Evolutionary conservation across 257 asterid genomes (phyloP), one percentile per base, ranked within the genome.

Genomic region (Haberlea rhodopensis): DNA sequence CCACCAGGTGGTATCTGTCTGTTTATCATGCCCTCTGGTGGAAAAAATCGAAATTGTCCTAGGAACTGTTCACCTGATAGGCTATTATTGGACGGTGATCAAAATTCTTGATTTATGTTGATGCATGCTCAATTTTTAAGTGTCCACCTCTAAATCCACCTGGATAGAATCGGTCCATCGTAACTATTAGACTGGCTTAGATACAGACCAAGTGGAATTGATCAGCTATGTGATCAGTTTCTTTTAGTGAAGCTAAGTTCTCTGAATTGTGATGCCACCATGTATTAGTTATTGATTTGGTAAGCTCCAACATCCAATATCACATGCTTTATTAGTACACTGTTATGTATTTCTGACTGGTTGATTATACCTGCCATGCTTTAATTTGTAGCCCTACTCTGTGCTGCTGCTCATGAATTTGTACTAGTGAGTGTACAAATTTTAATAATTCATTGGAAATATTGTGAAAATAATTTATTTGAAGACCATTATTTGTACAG

Each of bases 41-140:
- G 57, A 27, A 21, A 28, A 40, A 19, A 10, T 34, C 51, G 57
- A 45, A 34, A 18, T n/a, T 26, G 16, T 6, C 23, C 20, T 25
- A 19, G 20, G n/a, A 22, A 9, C 3, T 8, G 16, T n/a, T 23
- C 34, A 25, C 53, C 34, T 69, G 15, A 21, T 53, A 19, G 6
- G 57, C 22, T 15, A 49, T 34, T 23, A 48, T 24, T 29, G 27
- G 46, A 43, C 24, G 40, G 31, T 49, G 31, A 52, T 20, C 31
- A 27, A 67, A 40, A 53, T 67, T 31, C 37, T 53, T 25, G 70
- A 48, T 59, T 64, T 25, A n/a, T 66, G n/a, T 52, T 51, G 55
- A 18, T 27, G 21, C 11, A 13, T 45, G 25, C 28, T 9, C 9
- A 29, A 21, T 11, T 2, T 34, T 34, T 9, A 34, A 15, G 45